These are phyloP conservation scores for Amaranthus cruentus DNA, from an alignment of 148 eudicot genomes.

Conservation along the genomic window DNA sequence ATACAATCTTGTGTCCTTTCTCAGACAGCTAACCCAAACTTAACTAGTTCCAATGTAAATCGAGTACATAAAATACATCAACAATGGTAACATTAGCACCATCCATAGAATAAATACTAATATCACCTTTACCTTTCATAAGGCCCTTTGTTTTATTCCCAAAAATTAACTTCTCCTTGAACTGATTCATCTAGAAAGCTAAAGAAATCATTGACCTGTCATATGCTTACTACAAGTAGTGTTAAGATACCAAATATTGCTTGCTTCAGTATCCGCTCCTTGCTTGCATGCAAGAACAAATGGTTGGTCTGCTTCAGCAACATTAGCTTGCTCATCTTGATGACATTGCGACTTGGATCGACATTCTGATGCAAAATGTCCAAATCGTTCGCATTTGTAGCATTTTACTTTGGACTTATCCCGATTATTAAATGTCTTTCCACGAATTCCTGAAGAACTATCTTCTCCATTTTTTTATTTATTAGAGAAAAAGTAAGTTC, in stretches of 20 bases:
- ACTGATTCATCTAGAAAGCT: constrained; percentile 8
- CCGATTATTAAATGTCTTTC: background rate
- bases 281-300: no score
- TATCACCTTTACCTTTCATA: constrained; percentile 17
- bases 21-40: constrained; percentile 14
- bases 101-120: background rate
- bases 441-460: background rate
- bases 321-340: constrained; percentile 7
- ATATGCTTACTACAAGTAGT: no score
- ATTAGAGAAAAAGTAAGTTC: no score
- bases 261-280: no score
- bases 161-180: constrained; percentile 7
- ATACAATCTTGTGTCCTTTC: constrained; percentile 8
- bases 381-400: constrained; percentile 1
- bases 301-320: background rate
- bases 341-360: background rate
- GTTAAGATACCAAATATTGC: no score
- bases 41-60: constrained; percentile 15
- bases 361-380: constrained; percentile 15
- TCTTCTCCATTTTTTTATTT: no score
- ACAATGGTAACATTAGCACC: constrained; percentile 12
- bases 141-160: constrained; percentile 1
- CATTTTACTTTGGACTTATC: constrained; percentile 2
- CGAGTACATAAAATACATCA: constrained; percentile 5
- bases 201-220: no score